Conservation (phyloP, 2,329 filamentous ascomycete genomes). For the Aspergillus jensenii region DNA sequence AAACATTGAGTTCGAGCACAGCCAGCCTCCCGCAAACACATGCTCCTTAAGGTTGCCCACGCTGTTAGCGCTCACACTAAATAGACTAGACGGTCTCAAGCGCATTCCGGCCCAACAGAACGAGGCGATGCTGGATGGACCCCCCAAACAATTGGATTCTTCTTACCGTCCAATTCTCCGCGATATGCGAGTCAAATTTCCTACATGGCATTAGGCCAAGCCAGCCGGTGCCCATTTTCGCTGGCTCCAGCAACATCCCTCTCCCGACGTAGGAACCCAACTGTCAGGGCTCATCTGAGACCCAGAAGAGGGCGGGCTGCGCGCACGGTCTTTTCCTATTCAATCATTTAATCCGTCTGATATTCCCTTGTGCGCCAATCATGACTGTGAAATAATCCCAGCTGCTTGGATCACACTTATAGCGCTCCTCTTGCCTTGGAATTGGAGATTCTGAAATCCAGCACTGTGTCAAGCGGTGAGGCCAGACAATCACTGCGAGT, state of each 20-base stretch:
- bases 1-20: background rate
- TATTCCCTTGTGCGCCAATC: background rate
- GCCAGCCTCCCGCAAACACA: background rate
- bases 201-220: constrained; percentile 3
- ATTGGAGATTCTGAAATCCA: background rate
- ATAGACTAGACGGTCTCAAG: background rate
- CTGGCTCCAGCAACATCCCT: constrained; percentile 1
- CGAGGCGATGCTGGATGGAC: constrained; percentile 1
- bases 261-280: constrained; percentile 2
- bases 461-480: constrained; percentile 4
- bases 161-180: background rate
- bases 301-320: background rate
- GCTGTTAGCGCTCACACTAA: constrained; percentile 2
- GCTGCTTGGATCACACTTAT: constrained; percentile 1
- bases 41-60: background rate
- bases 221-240: background rate
- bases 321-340: constrained; percentile 1
- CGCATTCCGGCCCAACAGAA: constrained; percentile 9
- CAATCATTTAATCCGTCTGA: background rate
- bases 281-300: background rate
- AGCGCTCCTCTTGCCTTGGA: constrained; percentile 6
- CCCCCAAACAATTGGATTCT: constrained; percentile 1
- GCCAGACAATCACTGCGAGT: constrained; percentile 1
- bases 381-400: background rate
- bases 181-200: constrained; percentile 10